Conservation (phyloP, 352 stramenopile genomes). For the Globisporangium okanoganense region DNA sequence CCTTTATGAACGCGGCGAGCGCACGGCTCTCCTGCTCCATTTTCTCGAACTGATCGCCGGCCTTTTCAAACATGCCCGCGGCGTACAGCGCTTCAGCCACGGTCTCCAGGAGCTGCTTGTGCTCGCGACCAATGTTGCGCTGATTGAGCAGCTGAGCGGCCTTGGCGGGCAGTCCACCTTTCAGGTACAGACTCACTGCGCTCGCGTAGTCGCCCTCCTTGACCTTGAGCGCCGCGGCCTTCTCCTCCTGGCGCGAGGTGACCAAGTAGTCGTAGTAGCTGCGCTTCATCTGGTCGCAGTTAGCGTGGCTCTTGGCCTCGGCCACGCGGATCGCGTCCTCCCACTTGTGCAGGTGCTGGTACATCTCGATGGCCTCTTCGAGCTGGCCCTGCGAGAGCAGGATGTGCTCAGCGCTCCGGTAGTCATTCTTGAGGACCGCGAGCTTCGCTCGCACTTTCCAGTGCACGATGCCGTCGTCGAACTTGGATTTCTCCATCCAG, state of each 20-base stretch:
- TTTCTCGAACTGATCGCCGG: conserved; percentile 92
- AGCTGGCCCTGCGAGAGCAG: conserved; percentile 89
- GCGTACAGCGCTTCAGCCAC: conserved; percentile 88
- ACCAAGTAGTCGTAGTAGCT: conserved; percentile 93
- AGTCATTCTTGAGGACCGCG: conserved; percentile 88
- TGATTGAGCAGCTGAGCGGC: conserved; percentile 85
- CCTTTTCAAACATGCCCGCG: conserved; percentile 91
- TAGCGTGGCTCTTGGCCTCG: conserved; percentile 72
- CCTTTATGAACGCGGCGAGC: conserved; percentile 91
- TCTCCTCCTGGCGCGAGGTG: conserved; percentile 90
- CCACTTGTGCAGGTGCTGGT: conserved; percentile 93
- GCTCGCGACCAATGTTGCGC: conserved; percentile 83
- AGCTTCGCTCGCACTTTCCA: conserved; percentile 86
- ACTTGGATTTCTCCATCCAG: conserved; percentile 69
- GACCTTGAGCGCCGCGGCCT: conserved; percentile 89
- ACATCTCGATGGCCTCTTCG: conserved; percentile 94
- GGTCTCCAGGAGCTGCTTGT: conserved; percentile 87
- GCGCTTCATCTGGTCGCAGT: conserved; percentile 85
- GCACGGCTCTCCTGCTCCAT: conserved; percentile 90
- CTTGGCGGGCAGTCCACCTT: conserved; percentile 90
- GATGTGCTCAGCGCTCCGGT: conserved; percentile 88
- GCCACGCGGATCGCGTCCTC: conserved; percentile 93
- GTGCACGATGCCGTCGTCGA: conserved; percentile 74
- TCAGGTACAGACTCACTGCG: conserved; percentile 92
- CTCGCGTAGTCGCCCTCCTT: conserved; percentile 88